These are phyloP conservation scores for Dendrobium officinale DNA, from an alignment of 106 monocot genomes.

Conservation along the genomic window DNA sequence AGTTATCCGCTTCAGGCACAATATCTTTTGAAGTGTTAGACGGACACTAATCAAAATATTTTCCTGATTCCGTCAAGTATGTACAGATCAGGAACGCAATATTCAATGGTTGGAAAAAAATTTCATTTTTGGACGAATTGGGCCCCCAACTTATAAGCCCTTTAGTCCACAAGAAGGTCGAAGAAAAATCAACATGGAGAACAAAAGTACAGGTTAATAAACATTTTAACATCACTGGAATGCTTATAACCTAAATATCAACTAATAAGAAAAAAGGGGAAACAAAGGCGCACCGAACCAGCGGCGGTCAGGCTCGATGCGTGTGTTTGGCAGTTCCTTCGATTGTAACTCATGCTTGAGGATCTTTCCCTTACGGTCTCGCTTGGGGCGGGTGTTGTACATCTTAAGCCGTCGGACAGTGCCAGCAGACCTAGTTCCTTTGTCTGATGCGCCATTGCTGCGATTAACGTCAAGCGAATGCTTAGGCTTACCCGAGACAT, in stretches of 20 bases:
- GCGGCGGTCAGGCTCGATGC: conserved; percentile 87
- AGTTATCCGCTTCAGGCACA: neutral
- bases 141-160: neutral
- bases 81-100: neutral
- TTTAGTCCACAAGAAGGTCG: neutral
- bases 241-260: neutral
- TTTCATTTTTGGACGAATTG: neutral
- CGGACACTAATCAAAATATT: too few species aligned
- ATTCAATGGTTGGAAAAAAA: neutral
- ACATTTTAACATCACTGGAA: neutral
- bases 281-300: conserved; percentile 66
- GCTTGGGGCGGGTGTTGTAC: conserved; percentile 67
- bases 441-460: conserved; percentile 48
- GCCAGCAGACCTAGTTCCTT: conserved; percentile 48
- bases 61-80: too few species aligned
- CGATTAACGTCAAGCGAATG: conserved; percentile 97
- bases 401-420: conserved; percentile 94
- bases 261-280: neutral
- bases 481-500: conserved; percentile 87
- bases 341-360: conserved; percentile 81
- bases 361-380: conserved; percentile 71
- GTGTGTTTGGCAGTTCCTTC: conserved; percentile 76
- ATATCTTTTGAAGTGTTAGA: too few species aligned
- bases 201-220: neutral
- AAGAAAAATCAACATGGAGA: neutral